Conservation (phyloP, 495 filamentous ascomycete genomes). For the Penicillium angulare region DNA sequence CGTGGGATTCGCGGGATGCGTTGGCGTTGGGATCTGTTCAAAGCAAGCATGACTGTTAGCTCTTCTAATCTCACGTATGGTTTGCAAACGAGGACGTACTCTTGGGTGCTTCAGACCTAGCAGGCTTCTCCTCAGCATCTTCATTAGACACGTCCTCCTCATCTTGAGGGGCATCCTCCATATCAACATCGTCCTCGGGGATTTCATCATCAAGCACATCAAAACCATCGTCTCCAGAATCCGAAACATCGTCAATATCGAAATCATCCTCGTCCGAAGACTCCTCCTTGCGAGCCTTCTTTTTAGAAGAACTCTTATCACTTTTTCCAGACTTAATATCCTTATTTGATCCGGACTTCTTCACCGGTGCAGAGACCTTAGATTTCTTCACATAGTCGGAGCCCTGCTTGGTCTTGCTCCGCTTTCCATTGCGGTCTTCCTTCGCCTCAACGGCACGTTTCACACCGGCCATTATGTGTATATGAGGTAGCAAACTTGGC, state of each 20-base stretch:
- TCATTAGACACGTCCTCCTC: slow-evolving; percentile 27
- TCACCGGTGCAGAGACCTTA: slow-evolving; percentile 29
- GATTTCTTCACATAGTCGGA: slow-evolving; percentile 35
- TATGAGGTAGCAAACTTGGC: slow-evolving; percentile 9
- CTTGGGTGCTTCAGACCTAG: slow-evolving; percentile 19
- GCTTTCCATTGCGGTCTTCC: slow-evolving; percentile 49
- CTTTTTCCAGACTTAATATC: slow-evolving; percentile 28
- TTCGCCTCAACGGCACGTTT: slow-evolving; percentile 43
- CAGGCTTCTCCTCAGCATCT: slow-evolving; percentile 19
- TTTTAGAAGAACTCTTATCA: slow-evolving; percentile 36
- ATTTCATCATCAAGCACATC: slow-evolving; percentile 26
- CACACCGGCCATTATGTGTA: slow-evolving; percentile 40
- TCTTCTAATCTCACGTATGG: not conserved
- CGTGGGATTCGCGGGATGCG: slow-evolving; percentile 77
- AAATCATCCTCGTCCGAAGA: slow-evolving; percentile 41
- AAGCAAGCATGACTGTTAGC: not conserved
- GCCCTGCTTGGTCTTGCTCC: slow-evolving; percentile 42
- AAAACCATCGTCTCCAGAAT: slow-evolving; percentile 36
- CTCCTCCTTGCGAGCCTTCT: slow-evolving; percentile 31
- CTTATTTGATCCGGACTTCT: slow-evolving; percentile 32
- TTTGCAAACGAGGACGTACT: slow-evolving; percentile 22
- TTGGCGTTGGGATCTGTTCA: slow-evolving; percentile 10
- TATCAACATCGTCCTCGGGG: slow-evolving; percentile 36
- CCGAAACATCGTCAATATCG: slow-evolving; percentile 43
- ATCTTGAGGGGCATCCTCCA: slow-evolving; percentile 32